Evolutionary conservation across 495 filamentous ascomycete genomes (phyloP), one percentile per base, ranked within the genome.

Genomic region (Articulospora tetracladia): DNA sequence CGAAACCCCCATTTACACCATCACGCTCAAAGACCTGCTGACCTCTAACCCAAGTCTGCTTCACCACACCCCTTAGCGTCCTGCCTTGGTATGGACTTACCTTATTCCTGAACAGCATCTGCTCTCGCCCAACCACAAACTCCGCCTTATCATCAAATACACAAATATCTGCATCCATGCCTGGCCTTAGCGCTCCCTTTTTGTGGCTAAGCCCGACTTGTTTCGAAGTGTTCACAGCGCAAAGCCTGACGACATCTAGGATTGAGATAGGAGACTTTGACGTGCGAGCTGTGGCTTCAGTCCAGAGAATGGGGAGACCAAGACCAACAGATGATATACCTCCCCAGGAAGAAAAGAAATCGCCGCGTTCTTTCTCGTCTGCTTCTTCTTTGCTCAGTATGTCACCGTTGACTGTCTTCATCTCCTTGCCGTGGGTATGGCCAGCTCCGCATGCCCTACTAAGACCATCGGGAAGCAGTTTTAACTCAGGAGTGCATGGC

Each of bases 311-410:
- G 10, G 88, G 88, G 3, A 98, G 81, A 1, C 94, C 94, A 17
- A 98, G 79, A 1, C 94, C 94, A 53, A 98, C 94, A 23, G 89
- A 93, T 17, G 89, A 93, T 69, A 98, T 94, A 47, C 94, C 94
- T 46, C 94, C 94, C 94, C 94, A 98, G 1, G 93, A 92, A 20
- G 89, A 83, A 73, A 97, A 92, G 82, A 98, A 98, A 74, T 98
- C 88, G 44, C 93, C 91, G 11, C 74, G 71, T 26, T 73, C 71
- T 47, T 71, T 72, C 1, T 66, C 64, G 22, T 72, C 68, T 27
- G 66, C 66, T 49, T 68, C 59, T 44, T 69, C 61, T 7, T 51
- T 58, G 6, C 24, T 59, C 19, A 67, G 23, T 8, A 59, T 28
- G 10, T 57, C 53, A 23, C 59, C 61, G 23, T 63, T 63, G 2